Base-by-base conservation (phyloP, 371 early-diverging fungal species). In the Rhizopus arrhizus region DNA sequence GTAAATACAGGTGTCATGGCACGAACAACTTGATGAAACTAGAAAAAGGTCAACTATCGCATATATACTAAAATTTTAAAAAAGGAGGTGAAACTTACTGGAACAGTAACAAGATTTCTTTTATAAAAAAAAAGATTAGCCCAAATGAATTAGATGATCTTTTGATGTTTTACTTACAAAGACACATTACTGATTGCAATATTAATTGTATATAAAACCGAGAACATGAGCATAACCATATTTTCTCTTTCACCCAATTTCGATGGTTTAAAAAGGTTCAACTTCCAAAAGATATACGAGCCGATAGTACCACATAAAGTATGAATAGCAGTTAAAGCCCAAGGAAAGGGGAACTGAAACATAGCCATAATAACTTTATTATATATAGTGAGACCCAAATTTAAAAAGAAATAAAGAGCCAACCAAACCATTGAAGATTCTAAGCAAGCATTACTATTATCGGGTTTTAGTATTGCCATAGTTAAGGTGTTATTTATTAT, bases 1-100 rank as follows among this genome's bases (percentile, higher is more conserved):
- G 94, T 92, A 62, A 93, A 89, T 11, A 91, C 86, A 2, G 94
- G 95, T 28, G 89, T 89, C 78, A 91, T 94, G 53, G 91, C 89
- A 22, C 95, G 84, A 5, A 95, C 91, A 8, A 92, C 89, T 82
- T 95, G 94, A 69, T 95, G 94, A 60, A 94, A 90, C 69, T 88
- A 70, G 2, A 29, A 48, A 32, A 22, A 34, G 7, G 31, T 46
- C 13, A 60, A 13, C 11, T 49, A 31, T 49, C 13, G 13, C 12
- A 13, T 31, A 31, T 31, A 15, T 32, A 49, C 28, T 29, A 29
- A 49, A 49, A 49, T n/a, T n/a, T n/a, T n/a, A 49, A 49, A 49
- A 22, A 22, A 22, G 2, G 22, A 22, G 22, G 22, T 5, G n/a
- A 28, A 16, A 72, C 70, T 53, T 76, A 76, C 76, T 31, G 84